Percentiles rank a stretch among this genome's conserved stretches.
Conservation (phyloP, 129 eudicot species). For the Centaurea solstitialis region DNA sequence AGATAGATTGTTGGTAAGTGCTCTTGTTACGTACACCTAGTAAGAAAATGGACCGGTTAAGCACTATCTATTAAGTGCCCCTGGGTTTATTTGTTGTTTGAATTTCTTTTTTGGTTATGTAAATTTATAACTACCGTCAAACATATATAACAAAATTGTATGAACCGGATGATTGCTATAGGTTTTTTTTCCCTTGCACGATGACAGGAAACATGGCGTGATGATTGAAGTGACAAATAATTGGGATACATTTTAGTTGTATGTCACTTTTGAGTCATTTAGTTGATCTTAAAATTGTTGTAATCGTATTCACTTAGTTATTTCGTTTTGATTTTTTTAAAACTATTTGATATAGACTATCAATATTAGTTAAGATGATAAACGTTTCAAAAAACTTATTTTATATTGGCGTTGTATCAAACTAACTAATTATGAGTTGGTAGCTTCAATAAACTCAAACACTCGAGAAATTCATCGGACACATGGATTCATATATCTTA, state of each 20-base stretch:
- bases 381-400: too few relatives aligned
- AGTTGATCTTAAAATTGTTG: background rate
- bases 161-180: background rate
- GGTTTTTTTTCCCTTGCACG: background rate
- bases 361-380: too few relatives aligned
- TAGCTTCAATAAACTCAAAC: too few relatives aligned
- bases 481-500: too few relatives aligned
- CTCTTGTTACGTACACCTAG: too few relatives aligned
- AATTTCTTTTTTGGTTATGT: background rate
- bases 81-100: background rate
- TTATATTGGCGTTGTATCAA: too few relatives aligned
- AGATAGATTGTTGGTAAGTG: too few relatives aligned
- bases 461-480: too few relatives aligned
- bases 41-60: too few relatives aligned
- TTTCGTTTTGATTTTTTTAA: background rate
- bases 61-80: too few relatives aligned
- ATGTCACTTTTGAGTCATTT: background rate
- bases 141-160: background rate
- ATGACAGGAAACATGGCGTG: background rate
- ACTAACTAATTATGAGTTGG: too few relatives aligned
- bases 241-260: background rate
- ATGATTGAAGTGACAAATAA: background rate
- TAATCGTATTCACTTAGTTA: background rate
- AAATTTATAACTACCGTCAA: background rate
- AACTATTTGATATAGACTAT: background rate